These are phyloP conservation scores for Penicillium soppii DNA, from an alignment of 495 filamentous ascomycete genomes.

Conservation along the genomic window DNA sequence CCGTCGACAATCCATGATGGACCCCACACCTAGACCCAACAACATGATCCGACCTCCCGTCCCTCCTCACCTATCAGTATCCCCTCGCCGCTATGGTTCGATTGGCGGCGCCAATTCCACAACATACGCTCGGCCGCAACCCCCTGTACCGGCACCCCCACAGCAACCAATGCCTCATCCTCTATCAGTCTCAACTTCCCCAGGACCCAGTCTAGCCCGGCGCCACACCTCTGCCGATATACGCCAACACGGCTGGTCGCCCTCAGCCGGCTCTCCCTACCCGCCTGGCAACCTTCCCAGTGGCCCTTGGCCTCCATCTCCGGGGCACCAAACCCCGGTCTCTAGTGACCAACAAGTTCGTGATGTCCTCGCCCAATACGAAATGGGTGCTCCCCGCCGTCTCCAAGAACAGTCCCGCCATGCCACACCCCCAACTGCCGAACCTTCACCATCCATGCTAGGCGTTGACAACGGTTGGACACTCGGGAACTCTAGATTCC, in stretches of 20 bases:
- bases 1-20: slow-evolving; percentile 59
- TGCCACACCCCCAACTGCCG: slow-evolving; percentile 63
- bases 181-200: slow-evolving; percentile 73
- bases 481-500: slow-evolving; percentile 48
- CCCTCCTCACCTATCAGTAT: slow-evolving; percentile 73
- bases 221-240: slow-evolving; percentile 97
- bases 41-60: slow-evolving; percentile 65
- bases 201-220: slow-evolving; percentile 68
- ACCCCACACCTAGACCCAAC: slow-evolving; percentile 18
- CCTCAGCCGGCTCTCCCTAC: slow-evolving; percentile 66
- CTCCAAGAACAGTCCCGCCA: slow-evolving; percentile 63
- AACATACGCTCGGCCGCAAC: slow-evolving; percentile 61
- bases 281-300: slow-evolving; percentile 22
- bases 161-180: slow-evolving; percentile 72
- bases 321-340: slow-evolving; percentile 59
- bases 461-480: slow-evolving; percentile 59
- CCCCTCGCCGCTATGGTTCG: slow-evolving; percentile 80
- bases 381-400: slow-evolving; percentile 62
- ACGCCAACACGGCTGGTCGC: slow-evolving; percentile 83
- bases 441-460: slow-evolving; percentile 46
- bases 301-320: slow-evolving; percentile 84
- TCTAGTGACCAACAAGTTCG: slow-evolving; percentile 77
- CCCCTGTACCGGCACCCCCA: slow-evolving; percentile 60
- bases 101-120: slow-evolving; percentile 75
- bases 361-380: slow-evolving; percentile 79